Conservation (phyloP, 1,139 yeast species). For the Kodamaea alishanica region DNA sequence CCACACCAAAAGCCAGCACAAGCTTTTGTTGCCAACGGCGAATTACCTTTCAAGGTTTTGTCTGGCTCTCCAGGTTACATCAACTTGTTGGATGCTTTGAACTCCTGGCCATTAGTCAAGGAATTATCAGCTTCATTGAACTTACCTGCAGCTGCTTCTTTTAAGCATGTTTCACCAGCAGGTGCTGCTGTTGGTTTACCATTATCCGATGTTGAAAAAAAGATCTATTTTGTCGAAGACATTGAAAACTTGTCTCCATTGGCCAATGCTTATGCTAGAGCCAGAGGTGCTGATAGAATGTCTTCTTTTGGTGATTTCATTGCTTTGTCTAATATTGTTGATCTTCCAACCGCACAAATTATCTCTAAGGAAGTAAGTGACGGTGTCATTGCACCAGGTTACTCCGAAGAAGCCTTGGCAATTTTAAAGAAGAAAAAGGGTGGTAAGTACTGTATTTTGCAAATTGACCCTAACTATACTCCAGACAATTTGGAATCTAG, state of each 20-base stretch:
- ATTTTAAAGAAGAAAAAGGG: constrained; percentile 88
- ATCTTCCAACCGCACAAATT: constrained; percentile 92
- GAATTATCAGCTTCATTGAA: constrained; percentile 91
- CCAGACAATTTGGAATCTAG: constrained; percentile 84
- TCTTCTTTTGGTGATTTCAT: constrained; percentile 98
- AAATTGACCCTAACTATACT: constrained; percentile 89
- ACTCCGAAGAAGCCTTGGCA: constrained; percentile 85
- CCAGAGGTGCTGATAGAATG: constrained; percentile 99
- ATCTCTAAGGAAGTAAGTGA: constrained; percentile 96
- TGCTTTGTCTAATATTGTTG: constrained; percentile 94
- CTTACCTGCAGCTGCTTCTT: constrained; percentile 97
- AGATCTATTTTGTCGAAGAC: constrained; percentile 90
- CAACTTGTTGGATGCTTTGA: constrained; percentile 90
- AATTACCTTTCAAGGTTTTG: constrained; percentile 89
- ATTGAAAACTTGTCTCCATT: constrained; percentile 93
- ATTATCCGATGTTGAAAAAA: constrained; percentile 83
- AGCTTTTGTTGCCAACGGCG: constrained; percentile 83
- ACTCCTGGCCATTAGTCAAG: constrained; percentile 98
- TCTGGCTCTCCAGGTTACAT: constrained; percentile 97
- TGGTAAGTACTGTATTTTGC: constrained; percentile 94
- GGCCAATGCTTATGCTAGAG: constrained; percentile 98
- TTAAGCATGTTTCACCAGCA: constrained; percentile 98
- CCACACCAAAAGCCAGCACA: constrained; percentile 99
- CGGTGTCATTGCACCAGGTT: constrained; percentile 98
- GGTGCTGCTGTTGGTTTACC: constrained; percentile 98